A percentile compares a stretch with the other conserved stretches of the same genome.
Conservation (phyloP, 495 filamentous ascomycete genomes). For the Glutinoglossum americanum region DNA sequence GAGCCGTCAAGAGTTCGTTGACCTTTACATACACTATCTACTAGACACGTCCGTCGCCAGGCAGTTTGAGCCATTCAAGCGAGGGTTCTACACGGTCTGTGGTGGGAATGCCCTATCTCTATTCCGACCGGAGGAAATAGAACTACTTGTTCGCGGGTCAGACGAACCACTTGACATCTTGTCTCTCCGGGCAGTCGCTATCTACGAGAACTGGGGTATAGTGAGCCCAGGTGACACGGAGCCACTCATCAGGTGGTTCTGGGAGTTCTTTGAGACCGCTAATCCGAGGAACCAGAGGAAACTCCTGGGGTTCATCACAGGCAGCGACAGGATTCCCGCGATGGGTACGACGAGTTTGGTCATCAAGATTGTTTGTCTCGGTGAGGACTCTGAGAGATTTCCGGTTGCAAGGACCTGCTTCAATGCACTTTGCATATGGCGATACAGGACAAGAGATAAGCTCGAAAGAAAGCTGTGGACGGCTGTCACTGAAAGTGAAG, state of each 20-base stretch:
- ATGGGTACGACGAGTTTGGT: conserved; percentile 69
- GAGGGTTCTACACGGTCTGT: conserved; percentile 86
- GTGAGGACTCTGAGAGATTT: conserved; percentile 51
- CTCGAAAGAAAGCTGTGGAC: conserved; percentile 60
- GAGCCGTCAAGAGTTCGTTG: conserved; percentile 76
- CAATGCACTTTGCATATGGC: conserved; percentile 60
- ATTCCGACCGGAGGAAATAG: conserved; percentile 89
- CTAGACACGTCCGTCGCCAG: conserved; percentile 58
- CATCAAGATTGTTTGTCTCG: conserved; percentile 53
- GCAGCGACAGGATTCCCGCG: conserved; percentile 78
- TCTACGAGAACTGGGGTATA: conserved; percentile 59
- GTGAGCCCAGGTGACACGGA: conserved; percentile 30
- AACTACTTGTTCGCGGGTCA: conserved; percentile 73
- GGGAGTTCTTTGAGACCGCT: conserved; percentile 53
- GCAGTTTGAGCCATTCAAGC: conserved; percentile 89
- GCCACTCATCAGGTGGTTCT: conserved; percentile 67
- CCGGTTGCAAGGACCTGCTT: conserved; percentile 85
- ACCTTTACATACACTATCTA: conserved; percentile 62
- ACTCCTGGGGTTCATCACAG: conserved; percentile 76
- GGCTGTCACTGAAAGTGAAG: conserved; percentile 76
- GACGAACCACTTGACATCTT: conserved; percentile 64
- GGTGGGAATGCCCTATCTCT: conserved; percentile 74
- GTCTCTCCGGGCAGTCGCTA: conserved; percentile 53
- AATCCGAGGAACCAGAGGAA: conserved; percentile 48
- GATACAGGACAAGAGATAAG: conserved; percentile 40